A percentile compares a stretch with the other conserved stretches of the same genome.
phyloP scores from a whole-genome alignment of 805 yeast species.

The Scheffersomyces coipomensis region DNA sequence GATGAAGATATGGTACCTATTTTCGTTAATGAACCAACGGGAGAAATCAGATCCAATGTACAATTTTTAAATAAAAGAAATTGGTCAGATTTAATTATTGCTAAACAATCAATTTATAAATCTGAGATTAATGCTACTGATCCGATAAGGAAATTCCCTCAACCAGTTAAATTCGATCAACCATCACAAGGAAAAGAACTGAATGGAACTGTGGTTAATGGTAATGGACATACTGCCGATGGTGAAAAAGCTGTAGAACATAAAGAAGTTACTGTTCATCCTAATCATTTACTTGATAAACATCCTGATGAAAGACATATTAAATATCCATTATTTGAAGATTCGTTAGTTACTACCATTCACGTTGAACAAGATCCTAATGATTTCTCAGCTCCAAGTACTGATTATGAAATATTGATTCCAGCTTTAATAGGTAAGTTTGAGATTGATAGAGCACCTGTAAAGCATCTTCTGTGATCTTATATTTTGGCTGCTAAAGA shows the following conservation, averaged over 20 bases:
- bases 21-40: conserved; percentile 61
- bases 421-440: conserved; percentile 52
- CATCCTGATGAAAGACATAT: conserved; percentile 28
- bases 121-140: conserved; percentile 15
- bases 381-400: conserved; percentile 50
- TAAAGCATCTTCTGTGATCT: conserved; percentile 39
- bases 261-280: neutral
- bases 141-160: conserved; percentile 36
- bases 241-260: conserved; percentile 8
- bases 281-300: conserved; percentile 7
- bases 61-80: conserved; percentile 66
- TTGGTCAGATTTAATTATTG: conserved; percentile 68
- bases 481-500: too few species aligned
- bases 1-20: conserved; percentile 82
- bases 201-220: too few species aligned
- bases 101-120: conserved; percentile 29
- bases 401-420: conserved; percentile 66
- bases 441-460: conserved; percentile 24
- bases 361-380: conserved; percentile 67
- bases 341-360: conserved; percentile 64
- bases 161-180: conserved; percentile 27
- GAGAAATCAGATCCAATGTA: conserved; percentile 43
- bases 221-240: conserved; percentile 6
- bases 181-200: too few species aligned
- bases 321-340: conserved; percentile 54